These are phyloP conservation scores for Otatea glauca DNA, from an alignment of 176 grass and related monocot species.

Conservation along the genomic window DNA sequence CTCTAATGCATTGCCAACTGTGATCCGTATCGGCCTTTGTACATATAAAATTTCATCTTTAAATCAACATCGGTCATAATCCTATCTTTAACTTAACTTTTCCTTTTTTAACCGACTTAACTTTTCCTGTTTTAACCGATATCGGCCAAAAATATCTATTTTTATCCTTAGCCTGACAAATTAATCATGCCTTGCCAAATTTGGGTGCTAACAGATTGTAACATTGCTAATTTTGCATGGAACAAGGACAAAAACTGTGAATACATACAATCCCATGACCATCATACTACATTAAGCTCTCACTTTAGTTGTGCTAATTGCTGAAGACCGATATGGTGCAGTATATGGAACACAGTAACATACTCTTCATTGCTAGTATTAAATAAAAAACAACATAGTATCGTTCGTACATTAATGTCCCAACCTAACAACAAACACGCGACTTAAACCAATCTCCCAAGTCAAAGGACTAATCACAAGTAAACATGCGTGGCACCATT, in stretches of 20 bases:
- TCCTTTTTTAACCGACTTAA: no score
- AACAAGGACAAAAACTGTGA: neutral
- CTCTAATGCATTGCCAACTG: no score
- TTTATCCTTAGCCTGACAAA: no score
- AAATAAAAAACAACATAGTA: neutral
- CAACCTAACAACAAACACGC: neutral
- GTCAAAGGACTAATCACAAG: neutral
- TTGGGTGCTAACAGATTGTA: neutral
- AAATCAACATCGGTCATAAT: no score
- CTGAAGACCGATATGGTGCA: neutral
- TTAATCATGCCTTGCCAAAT: no score
- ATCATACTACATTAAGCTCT: neutral
- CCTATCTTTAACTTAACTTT: no score
- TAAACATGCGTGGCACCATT: neutral
- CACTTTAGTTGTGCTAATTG: neutral
- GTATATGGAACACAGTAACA: neutral
- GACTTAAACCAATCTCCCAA: neutral
- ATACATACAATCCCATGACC: neutral
- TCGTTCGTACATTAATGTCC: neutral
- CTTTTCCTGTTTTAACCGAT: no score
- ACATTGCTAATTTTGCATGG: neutral
- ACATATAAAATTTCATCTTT: no score
- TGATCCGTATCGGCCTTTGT: no score
- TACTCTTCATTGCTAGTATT: neutral
- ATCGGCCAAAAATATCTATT: no score